Conservation (phyloP, 2,329 filamentous ascomycete species). For the Microsporum canis region DNA sequence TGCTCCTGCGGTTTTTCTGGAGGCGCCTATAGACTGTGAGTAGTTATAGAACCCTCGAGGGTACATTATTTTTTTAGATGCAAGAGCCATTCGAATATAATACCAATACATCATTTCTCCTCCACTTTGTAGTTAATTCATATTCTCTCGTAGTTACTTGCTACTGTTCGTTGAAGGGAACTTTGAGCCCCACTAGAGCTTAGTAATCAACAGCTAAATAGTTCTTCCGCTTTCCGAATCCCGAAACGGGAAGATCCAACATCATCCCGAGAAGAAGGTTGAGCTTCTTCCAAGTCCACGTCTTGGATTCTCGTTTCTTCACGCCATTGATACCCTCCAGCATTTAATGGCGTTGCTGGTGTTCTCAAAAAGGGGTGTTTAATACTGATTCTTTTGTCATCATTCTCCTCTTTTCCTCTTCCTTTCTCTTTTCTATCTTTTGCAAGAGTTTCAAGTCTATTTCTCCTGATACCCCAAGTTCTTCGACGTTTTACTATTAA, state of each 20-base stretch:
- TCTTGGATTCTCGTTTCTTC: neutral
- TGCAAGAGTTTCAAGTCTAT: neutral
- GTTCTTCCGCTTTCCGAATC: neutral
- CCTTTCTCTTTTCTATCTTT: neutral
- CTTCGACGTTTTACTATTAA: neutral
- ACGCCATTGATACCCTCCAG: neutral
- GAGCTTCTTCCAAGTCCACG: neutral
- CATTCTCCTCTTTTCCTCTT: neutral
- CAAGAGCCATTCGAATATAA: neutral
- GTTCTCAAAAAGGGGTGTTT: neutral
- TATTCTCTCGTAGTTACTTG: neutral
- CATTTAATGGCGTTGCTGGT: conserved; percentile 2
- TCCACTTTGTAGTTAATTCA: too few relatives aligned
- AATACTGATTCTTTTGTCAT: neutral
- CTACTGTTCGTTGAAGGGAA: neutral
- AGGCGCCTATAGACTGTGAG: neutral
- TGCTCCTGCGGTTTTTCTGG: neutral
- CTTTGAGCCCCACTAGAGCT: neutral
- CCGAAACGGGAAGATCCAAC: neutral
- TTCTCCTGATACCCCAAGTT: neutral
- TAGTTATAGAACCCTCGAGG: neutral
- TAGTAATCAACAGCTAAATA: neutral
- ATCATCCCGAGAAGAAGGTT: neutral
- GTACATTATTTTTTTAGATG: neutral
- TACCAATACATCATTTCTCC: neutral